Base-by-base conservation (phyloP, 768 basidiomycete species). In the Agrocybe pediades region DNA sequence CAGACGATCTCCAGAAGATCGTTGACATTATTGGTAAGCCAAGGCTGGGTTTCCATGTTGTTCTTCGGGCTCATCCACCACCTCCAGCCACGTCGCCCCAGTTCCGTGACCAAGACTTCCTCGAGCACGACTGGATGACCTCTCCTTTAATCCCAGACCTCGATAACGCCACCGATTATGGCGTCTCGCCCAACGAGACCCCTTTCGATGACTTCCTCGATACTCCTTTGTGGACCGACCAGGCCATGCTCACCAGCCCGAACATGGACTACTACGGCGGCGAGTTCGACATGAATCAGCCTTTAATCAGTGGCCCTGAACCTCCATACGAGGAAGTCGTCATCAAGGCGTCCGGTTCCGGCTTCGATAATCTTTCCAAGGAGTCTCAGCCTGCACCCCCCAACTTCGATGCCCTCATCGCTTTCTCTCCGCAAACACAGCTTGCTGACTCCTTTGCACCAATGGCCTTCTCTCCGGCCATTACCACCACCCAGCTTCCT, bases 151-250 rank as follows among this genome's bases (percentile, higher is more conserved):
- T 65, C 47, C 60, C 70, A 11, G 59, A 59, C 19, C 58, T 67
- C 50, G 62, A 62, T 29, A 51, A 62, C 33, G n/a, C 13, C 33
- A 36, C 33, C 23, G 71, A 75, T 45, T 69, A 69, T 33, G 63
- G 58, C 29, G 65, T 64, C 7, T 72, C 73, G 6, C 71, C 76
- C 3, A 57, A 62, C 42, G 70, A 70, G 33, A 71, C 74, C 0
- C 75, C 72, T 6, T 67, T 61, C 49, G 49, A 59, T 23, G 71
- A 74, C 40, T 72, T 73, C 65, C 65, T 77, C 47, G 66, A 58
- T 33, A 77, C 77, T 6, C 77, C 77, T 0, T 54, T 72, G 45
- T 61, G 67, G 26, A 49, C 55, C 19, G 65, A 60, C 41, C 62
- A 66, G 26, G 59, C 54, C 21, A 57, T 68, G 52, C 53, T 68